Evolutionary conservation across 2,329 filamentous ascomycete genomes (phyloP).

Genomic region (Lomentospora prolificans): DNA sequence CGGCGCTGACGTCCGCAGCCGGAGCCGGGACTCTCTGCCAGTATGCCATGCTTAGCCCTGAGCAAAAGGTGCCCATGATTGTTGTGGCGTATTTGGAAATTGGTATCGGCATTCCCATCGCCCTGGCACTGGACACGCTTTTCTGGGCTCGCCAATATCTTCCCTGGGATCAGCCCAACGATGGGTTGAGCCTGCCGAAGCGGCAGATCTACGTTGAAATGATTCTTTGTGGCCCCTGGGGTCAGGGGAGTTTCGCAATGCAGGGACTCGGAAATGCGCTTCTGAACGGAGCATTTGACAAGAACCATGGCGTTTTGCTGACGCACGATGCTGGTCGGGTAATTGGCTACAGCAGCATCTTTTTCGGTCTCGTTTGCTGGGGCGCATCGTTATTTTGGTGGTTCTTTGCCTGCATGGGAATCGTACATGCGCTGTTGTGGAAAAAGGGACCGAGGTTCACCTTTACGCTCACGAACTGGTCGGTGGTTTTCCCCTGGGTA

Average conservation of each 20-base stretch:
- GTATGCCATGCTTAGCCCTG: slow-evolving; percentile 16
- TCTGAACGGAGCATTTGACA: slow-evolving; percentile 21
- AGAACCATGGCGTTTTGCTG: slow-evolving; percentile 21
- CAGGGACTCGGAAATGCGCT: slow-evolving; percentile 25
- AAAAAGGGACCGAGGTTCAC: slow-evolving; percentile 13
- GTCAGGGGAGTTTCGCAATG: slow-evolving; percentile 28
- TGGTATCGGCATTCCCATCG: slow-evolving; percentile 22
- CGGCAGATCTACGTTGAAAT: slow-evolving; percentile 23
- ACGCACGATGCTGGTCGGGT: slow-evolving; percentile 20
- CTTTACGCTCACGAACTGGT: slow-evolving; percentile 24
- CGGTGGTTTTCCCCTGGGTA: slow-evolving; percentile 28
- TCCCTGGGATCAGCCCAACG: slow-evolving; percentile 10
- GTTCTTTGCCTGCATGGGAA: slow-evolving; percentile 26
- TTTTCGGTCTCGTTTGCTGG: slow-evolving; percentile 27
- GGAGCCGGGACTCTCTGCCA: slow-evolving; percentile 23
- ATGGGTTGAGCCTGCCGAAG: not conserved
- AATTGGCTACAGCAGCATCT: slow-evolving; percentile 23
- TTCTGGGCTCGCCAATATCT: slow-evolving; percentile 23
- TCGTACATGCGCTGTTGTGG: slow-evolving; percentile 14
- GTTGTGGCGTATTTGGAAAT: slow-evolving; percentile 29
- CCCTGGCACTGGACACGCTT: slow-evolving; percentile 21
- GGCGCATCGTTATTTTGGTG: slow-evolving; percentile 31
- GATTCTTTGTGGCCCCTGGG: slow-evolving; percentile 29
- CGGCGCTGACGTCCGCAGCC: slow-evolving; percentile 27
- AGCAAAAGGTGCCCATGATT: slow-evolving; percentile 26